Conservation (phyloP, 2,329 filamentous ascomycete genomes). For the Chrysosporium queenslandicum region DNA sequence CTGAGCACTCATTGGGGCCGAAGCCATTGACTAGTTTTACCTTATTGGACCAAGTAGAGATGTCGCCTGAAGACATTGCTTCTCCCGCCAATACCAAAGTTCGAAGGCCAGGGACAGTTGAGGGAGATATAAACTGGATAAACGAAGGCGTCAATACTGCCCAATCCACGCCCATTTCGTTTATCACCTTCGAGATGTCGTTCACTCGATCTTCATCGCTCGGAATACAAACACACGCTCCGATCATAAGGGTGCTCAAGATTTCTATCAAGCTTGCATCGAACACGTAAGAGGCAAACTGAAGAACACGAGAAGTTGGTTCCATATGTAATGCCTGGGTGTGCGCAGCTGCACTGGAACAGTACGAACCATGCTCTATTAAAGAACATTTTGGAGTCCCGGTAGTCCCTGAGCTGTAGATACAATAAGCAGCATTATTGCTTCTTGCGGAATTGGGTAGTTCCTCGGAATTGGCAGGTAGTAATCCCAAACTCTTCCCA, state of each 20-base stretch:
- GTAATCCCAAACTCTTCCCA: constrained; percentile 42
- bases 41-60: constrained; percentile 10
- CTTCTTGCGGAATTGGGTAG: not conserved
- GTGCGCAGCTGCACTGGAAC: constrained; percentile 46
- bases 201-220: constrained; percentile 25
- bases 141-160: constrained; percentile 48
- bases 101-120: constrained; percentile 30
- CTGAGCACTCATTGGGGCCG: constrained; percentile 16
- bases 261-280: constrained; percentile 32
- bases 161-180: constrained; percentile 41
- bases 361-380: constrained; percentile 63
- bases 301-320: constrained; percentile 42
- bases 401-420: constrained; percentile 77
- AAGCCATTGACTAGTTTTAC: constrained; percentile 18
- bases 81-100: constrained; percentile 28
- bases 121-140: constrained; percentile 32
- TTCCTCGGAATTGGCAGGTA: constrained; percentile 39
- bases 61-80: constrained; percentile 24
- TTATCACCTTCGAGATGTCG: constrained; percentile 34
- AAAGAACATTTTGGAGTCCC: constrained; percentile 69
- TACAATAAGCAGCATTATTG: constrained; percentile 54
- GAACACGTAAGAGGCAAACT: constrained; percentile 37
- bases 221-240: constrained; percentile 37
- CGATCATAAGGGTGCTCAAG: constrained; percentile 25
- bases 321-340: constrained; percentile 41